Base-by-base conservation (phyloP, 495 filamentous ascomycete species). In the Aspergillus carlsbadensis region DNA sequence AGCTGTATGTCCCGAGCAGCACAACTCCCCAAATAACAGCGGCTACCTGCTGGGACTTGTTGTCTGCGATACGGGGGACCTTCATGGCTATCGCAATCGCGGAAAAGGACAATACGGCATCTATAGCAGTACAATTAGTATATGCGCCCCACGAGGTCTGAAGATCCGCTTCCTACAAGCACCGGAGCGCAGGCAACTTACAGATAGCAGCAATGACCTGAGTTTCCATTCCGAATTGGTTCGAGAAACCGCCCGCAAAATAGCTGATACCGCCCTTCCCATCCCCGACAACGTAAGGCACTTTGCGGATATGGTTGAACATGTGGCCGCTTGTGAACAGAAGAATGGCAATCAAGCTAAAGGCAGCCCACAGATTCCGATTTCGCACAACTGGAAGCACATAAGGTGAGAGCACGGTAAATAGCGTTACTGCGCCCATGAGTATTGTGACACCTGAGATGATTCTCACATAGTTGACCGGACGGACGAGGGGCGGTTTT, bases 221-320 rank as follows among this genome's bases (percentile, higher is more conserved):
- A 2, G 94, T 96, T 75, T 99, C 94, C 64, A 98, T 76, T 8
- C 95, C 94, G 67, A 87, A 96, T 68, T 99, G 94, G 66, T 87
- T 98, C 65, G 91, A 91, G 67, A 98, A 99, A 1, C 94, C 94
- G 42, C 83, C 83, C 3, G 95, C 94, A 70, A 98, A 93, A 70
- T 98, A 99, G 66, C 75, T 88, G 37, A 98, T 82, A 2, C 91
- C 92, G 7, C 95, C 95, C 42, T 79, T 82, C 5, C 90, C 91
- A 72, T 98, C 87, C 18, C 86, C 89, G 34, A 85, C 84, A 43
- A 98, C 90, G 65, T 99, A 99, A n/a, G 94, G 93, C 0, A 94
- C 91, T 65, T 92, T 92, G 52, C 94, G 82, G 67, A 99, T 99
- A 62, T 98, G 94, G 72, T 98, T 98, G 81, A 92, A 99, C 94